Evolutionary conservation across 768 basidiomycete genomes (phyloP), one percentile per base, ranked within the genome.

Genomic region (Leucocoprinus leucothites): DNA sequence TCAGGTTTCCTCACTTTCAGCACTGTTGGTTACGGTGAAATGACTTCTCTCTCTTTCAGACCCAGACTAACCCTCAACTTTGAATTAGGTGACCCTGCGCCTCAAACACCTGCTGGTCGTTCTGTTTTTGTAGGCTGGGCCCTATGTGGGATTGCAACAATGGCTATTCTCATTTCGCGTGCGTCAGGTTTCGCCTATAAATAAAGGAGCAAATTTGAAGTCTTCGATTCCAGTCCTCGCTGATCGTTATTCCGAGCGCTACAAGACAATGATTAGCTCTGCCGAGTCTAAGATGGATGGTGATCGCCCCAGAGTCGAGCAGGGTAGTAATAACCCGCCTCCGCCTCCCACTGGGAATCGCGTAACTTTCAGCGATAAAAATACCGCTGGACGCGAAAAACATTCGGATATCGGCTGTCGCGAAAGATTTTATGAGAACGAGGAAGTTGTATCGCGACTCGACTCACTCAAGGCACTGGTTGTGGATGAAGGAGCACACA

Each of bases 41-140:
- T 14, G 28, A 21, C 36, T 5, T 40, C 44, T 36, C 43, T n/a
- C 3, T 18, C 34, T 38, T 34, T 42, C 18, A 36, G 8, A 9
- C 8, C 43, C 18, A 47, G 35, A 40, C 41, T 22, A 46, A 19
- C 1, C 43, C 40, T 16, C 24, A 22, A 14, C 21, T 38, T 45
- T 53, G 21, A 5, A 35, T 51, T 43, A 80, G 79, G 86, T n/a
- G 89, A 91, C 61, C 71, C 76, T 13, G 59, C 79, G 0, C 89
- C 88, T 0, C 63, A 65, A 48, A 84, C 86, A 0, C 81, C 85
- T 9, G 82, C 86, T 2, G 91, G 90, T 9, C 81, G 88, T 21
- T 81, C 86, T 13, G 76, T 92, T 31, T 92, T 92, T 65, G 78
- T 91, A 38, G 80, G 82, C 2, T 91, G 90, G 90, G 86, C 89